phyloP scores from a whole-genome alignment of 805 yeast genomes.

The Starmerella vitae region DNA sequence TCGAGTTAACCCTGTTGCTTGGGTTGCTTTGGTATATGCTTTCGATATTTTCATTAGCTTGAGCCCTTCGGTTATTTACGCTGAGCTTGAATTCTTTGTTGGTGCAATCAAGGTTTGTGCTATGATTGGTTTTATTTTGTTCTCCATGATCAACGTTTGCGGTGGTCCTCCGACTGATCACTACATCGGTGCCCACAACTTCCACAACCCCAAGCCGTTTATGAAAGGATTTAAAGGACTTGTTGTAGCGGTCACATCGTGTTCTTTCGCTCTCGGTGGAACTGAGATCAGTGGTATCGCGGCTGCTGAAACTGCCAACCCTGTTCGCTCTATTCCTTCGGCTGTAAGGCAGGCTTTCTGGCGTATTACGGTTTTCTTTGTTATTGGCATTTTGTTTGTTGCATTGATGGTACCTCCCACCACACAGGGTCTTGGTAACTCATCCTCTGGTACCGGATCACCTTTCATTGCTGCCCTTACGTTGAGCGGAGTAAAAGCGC shows the following conservation, averaged over 20 bases:
- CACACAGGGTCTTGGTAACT: conserved; percentile 39
- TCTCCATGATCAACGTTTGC: conserved; percentile 40
- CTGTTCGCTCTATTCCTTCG: conserved; percentile 54
- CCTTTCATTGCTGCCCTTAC: conserved; percentile 76
- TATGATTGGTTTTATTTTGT: conserved; percentile 44
- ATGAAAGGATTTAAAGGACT: conserved; percentile 57
- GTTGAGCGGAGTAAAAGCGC: conserved; percentile 46
- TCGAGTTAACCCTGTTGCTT: conserved; percentile 39
- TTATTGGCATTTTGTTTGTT: conserved; percentile 45
- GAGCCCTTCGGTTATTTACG: conserved; percentile 46
- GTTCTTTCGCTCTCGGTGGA: conserved; percentile 55
- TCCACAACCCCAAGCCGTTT: conserved; percentile 47
- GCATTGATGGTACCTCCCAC: conserved; percentile 56
- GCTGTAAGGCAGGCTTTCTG: conserved; percentile 58
- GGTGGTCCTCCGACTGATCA: conserved; percentile 51
- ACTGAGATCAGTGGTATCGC: conserved; percentile 59
- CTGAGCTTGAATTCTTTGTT: conserved; percentile 55
- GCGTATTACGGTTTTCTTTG: conserved; percentile 53
- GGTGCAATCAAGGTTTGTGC: conserved; percentile 46
- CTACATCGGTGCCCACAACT: conserved; percentile 44
- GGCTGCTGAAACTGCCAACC: conserved; percentile 60
- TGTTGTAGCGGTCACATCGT: conserved; percentile 45
- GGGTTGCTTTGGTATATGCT: conserved; percentile 46
- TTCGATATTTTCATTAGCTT: conserved; percentile 37
- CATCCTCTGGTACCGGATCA: conserved; percentile 43